These are phyloP conservation scores for Geotrichum histeridarum DNA, from an alignment of 1,139 yeast species.

Conservation along the genomic window DNA sequence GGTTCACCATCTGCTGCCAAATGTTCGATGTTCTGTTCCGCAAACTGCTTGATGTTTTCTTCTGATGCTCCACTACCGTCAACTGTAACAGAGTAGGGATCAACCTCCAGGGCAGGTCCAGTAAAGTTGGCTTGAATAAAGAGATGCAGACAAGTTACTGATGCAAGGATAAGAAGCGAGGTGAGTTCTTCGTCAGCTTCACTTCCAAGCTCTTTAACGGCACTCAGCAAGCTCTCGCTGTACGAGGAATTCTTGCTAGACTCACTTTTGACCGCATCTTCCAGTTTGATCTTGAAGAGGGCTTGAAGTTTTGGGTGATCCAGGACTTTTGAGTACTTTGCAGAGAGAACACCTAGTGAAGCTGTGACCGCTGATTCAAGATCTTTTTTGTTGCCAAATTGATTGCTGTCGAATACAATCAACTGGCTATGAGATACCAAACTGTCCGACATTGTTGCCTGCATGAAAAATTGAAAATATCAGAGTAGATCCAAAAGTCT, in stretches of 20 bases:
- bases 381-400: background rate
- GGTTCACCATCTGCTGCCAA: constrained; percentile 34
- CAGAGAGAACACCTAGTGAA: constrained; percentile 9
- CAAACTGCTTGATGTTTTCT: constrained; percentile 20
- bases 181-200: constrained; percentile 10
- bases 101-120: constrained; percentile 61
- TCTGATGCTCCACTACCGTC: constrained; percentile 10
- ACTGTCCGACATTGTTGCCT: constrained; percentile 4
- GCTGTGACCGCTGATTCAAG: background rate
- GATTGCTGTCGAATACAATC: constrained; percentile 14
- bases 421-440: constrained; percentile 14
- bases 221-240: background rate
- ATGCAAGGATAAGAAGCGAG: constrained; percentile 23
- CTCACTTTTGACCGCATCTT: background rate
- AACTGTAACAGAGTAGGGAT: constrained; percentile 26
- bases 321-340: constrained; percentile 11
- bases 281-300: constrained; percentile 9
- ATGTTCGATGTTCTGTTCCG: constrained; percentile 20
- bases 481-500: background rate
- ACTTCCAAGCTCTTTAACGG: background rate
- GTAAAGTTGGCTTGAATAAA: constrained; percentile 77
- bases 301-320: constrained; percentile 6
- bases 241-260: background rate
- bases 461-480: background rate
- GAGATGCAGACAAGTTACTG: constrained; percentile 51